A percentile compares a stretch with the other conserved stretches of the same genome.
phyloP scores from a whole-genome alignment of 1,284 basidiomycete genomes.

The Ceratobasidium sp. region DNA sequence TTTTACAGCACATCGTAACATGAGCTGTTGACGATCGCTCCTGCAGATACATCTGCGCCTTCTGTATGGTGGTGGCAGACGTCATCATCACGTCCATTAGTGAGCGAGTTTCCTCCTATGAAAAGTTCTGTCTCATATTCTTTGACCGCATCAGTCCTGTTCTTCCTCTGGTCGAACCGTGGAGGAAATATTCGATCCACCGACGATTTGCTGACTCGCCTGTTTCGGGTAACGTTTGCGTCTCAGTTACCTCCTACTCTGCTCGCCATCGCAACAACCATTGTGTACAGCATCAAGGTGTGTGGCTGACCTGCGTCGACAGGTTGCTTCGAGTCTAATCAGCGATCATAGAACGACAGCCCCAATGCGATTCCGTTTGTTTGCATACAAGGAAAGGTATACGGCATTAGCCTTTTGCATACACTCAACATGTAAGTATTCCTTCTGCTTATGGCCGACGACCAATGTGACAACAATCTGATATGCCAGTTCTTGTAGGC shows the following conservation, averaged over 20 bases:
- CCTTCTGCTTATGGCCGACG: neutral
- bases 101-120: neutral
- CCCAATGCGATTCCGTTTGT: conserved; percentile 38
- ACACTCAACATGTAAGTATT: conserved; percentile 38
- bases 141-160: neutral
- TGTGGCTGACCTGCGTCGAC: neutral
- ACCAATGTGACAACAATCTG: neutral
- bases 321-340: neutral
- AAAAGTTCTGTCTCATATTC: neutral
- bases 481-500: conserved; percentile 6
- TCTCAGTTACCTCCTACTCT: conserved; percentile 37
- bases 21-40: neutral
- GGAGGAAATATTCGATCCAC: conserved; percentile 12
- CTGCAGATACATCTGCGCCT: conserved; percentile 31
- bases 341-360: conserved; percentile 17
- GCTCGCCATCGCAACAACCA: conserved; percentile 28
- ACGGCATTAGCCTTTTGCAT: conserved; percentile 37
- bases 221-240: conserved; percentile 16
- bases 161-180: conserved; percentile 14
- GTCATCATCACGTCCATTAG: conserved; percentile 26
- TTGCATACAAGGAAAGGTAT: conserved; percentile 38
- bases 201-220: neutral
- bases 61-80: conserved; percentile 32
- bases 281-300: conserved; percentile 33
- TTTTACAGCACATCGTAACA: neutral